Base-by-base conservation (phyloP, 495 filamentous ascomycete species). In the Talaromyces stipitatus region DNA sequence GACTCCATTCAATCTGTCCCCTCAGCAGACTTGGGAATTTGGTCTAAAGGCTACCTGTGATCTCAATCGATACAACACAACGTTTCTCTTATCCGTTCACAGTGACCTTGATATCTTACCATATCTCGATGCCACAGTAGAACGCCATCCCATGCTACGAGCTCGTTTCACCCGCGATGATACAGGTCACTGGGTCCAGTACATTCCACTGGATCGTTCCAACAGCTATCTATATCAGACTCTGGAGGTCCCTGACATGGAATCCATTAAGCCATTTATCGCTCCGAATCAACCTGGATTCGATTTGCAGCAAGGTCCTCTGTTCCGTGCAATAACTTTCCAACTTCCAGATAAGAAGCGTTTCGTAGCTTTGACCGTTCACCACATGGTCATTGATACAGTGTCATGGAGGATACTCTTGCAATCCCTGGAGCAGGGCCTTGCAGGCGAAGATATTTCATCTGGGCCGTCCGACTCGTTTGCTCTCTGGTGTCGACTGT, bases 101-200 rank as follows among this genome's bases (percentile, higher is more conserved):
- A n/a, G n/a, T n/a, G n/a, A n/a, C n/a, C n/a, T n/a, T n/a, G n/a
- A n/a, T n/a, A n/a, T n/a, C n/a, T n/a, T n/a, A n/a, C n/a, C n/a
- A n/a, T n/a, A n/a, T n/a, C n/a, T n/a, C n/a, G n/a, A n/a, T n/a
- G n/a, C n/a, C n/a, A n/a, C n/a, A n/a, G n/a, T n/a, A n/a, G n/a
- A n/a, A n/a, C n/a, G n/a, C n/a, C 30, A 33, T 50, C 23, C 55
- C 3, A 57, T 57, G 55, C 55, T 57, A 9, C 27, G 55, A 4
- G 55, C 55, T 7, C 55, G 55, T 11, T 50, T 57, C 18, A 8
- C 7, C 18, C 27, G 11, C 2, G 20, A 26, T 11, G 18, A 26
- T 23, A 22, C 16, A 10, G 33, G 23, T 16, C 45, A 48, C 6
- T 56, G 54, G 54, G 14, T 3, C 12, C 55, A 57, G 26, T 11